Percentiles rank a stretch among this genome's conserved stretches.
These are phyloP conservation scores for Trapa bicornis DNA, from an alignment of 345 rosid genomes.

Conservation along the genomic window DNA sequence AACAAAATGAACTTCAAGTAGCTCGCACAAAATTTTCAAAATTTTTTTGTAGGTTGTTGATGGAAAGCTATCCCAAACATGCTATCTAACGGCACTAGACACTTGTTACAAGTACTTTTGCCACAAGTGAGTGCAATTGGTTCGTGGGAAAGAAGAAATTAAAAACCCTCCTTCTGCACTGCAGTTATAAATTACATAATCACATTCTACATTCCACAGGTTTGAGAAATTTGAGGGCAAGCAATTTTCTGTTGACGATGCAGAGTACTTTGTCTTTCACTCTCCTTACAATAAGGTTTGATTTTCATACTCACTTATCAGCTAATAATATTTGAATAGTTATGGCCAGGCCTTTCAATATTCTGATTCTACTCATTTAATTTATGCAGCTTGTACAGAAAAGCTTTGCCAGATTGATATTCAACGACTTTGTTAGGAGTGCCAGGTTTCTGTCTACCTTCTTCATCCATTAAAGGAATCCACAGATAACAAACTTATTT, in stretches of 20 bases:
- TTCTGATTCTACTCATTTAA: conserved; percentile 4
- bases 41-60: conserved; percentile 72
- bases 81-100: conserved; percentile 97
- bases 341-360: conserved; percentile 1
- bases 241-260: conserved; percentile 69
- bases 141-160: background rate
- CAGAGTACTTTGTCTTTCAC: conserved; percentile 78
- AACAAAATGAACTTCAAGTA: background rate
- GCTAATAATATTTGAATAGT: background rate
- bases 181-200: conserved; percentile 6
- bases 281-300: conserved; percentile 96
- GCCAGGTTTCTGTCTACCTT: conserved; percentile 48
- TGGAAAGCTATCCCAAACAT: conserved; percentile 97
- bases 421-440: conserved; percentile 66
- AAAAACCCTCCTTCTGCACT: background rate
- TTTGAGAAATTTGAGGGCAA: conserved; percentile 76
- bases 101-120: conserved; percentile 75
- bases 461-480: background rate
- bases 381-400: conserved; percentile 92
- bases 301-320: background rate
- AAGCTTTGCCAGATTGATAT: conserved; percentile 88
- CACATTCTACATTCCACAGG: conserved; percentile 27
- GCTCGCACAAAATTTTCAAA: background rate
- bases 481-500: background rate
- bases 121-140: conserved; percentile 46